Evolutionary conservation across 192 early-diverging fungal genomes (phyloP).

Genomic region (Coemansia biformis): DNA sequence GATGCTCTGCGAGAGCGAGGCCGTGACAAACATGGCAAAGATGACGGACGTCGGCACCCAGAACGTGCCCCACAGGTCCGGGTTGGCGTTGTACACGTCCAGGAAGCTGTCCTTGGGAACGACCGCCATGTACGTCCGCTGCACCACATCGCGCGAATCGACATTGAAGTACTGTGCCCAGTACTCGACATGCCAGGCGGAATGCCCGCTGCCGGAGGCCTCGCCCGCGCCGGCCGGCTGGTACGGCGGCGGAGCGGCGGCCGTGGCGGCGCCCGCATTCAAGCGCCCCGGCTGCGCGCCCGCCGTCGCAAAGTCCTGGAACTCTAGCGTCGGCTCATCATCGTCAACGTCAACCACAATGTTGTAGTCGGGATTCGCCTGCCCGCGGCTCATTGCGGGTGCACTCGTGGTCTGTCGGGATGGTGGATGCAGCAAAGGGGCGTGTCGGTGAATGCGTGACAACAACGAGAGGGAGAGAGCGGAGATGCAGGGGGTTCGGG

Average conservation of each 20-base stretch:
- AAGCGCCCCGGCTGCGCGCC: constrained; percentile 30
- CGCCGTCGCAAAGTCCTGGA: constrained; percentile 50
- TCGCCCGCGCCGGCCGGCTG: constrained; percentile 15
- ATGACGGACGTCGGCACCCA: constrained; percentile 98
- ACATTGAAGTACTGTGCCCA: constrained; percentile 91
- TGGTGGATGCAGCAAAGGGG: constrained; percentile 1
- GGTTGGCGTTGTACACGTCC: constrained; percentile 73
- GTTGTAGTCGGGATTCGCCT: constrained; percentile 40
- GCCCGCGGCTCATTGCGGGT: constrained; percentile 39
- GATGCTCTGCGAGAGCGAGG: constrained; percentile 82
- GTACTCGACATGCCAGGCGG: constrained; percentile 86
- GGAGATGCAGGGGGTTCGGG: too few species aligned
- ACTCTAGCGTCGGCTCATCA: constrained; percentile 49
- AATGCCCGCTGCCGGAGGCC: constrained; percentile 25
- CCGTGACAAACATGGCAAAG: constrained; percentile 90
- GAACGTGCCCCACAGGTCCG: constrained; percentile 97
- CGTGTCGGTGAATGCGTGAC: too few species aligned
- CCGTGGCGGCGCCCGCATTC: constrained; percentile 4
- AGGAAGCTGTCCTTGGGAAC: constrained; percentile 74
- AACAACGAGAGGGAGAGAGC: not conserved
- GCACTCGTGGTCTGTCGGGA: too few species aligned
- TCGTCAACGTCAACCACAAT: constrained; percentile 53
- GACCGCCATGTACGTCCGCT: constrained; percentile 63
- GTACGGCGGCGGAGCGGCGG: constrained; percentile 35
- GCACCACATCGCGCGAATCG: constrained; percentile 73